A percentile compares a stretch with the other conserved stretches of the same genome.
These are phyloP conservation scores for Fusarium pseudonygamai DNA, from an alignment of 2,329 filamentous ascomycete genomes.

Conservation along the genomic window DNA sequence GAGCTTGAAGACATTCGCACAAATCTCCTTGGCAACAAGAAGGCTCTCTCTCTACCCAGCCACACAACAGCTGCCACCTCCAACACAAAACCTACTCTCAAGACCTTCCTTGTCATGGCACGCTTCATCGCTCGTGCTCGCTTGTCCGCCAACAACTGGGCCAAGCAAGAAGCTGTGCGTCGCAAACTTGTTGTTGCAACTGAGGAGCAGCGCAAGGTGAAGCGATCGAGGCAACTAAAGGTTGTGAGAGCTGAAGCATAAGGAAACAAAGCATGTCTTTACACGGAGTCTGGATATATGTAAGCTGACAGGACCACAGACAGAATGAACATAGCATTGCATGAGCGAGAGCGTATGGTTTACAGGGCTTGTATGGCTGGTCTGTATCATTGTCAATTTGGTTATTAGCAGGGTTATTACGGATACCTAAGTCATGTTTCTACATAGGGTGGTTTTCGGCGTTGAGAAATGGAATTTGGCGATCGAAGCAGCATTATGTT, in stretches of 20 bases:
- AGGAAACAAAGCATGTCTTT: background rate
- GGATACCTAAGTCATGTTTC: constrained; percentile 23
- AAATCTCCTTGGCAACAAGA: constrained; percentile 52
- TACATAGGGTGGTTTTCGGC: constrained; percentile 16
- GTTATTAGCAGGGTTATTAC: constrained; percentile 24
- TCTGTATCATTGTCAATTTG: constrained; percentile 13
- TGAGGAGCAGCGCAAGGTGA: constrained; percentile 57
- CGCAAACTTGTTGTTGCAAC: constrained; percentile 59
- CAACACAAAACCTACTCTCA: constrained; percentile 47
- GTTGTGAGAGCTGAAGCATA: constrained; percentile 52
- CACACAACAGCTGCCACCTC: constrained; percentile 25
- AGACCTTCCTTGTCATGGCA: constrained; percentile 57
- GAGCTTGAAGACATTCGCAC: constrained; percentile 82
- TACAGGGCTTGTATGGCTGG: constrained; percentile 3
- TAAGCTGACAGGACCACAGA: background rate
- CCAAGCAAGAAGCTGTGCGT: constrained; percentile 61
- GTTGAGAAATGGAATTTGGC: constrained; percentile 6
- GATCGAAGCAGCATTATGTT: background rate
- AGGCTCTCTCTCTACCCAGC: constrained; percentile 46
- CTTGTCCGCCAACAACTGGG: constrained; percentile 60
- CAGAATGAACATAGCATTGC: constrained; percentile 21
- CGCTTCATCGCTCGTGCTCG: constrained; percentile 64
- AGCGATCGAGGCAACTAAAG: constrained; percentile 53
- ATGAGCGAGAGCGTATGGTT: constrained; percentile 1
- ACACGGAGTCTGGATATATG: background rate